A percentile compares a stretch with the other conserved stretches of the same genome.
These are phyloP conservation scores for Epicoccum nigrum DNA, from an alignment of 2,329 filamentous ascomycete genomes.

Conservation along the genomic window DNA sequence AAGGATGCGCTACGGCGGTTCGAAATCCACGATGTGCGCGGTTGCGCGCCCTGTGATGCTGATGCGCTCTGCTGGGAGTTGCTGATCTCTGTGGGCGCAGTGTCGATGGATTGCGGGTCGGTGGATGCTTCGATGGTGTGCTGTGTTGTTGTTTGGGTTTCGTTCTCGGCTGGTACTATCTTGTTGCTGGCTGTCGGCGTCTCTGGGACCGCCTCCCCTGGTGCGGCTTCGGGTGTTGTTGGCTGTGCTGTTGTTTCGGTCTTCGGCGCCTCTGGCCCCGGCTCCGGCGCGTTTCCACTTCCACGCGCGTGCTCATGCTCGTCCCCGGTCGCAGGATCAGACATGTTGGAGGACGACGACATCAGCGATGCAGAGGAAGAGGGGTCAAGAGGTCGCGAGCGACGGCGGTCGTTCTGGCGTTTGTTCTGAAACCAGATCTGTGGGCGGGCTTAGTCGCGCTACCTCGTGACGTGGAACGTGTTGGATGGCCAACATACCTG, in stretches of 20 bases:
- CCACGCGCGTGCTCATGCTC: constrained; percentile 34
- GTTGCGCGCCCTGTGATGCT: constrained; percentile 41
- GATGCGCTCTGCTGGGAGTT: constrained; percentile 41
- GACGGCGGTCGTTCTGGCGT: constrained; percentile 83
- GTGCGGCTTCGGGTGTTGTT: constrained; percentile 29
- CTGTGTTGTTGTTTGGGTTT: constrained; percentile 28
- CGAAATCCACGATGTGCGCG: constrained; percentile 51
- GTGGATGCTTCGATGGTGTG: constrained; percentile 29
- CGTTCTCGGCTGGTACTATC: constrained; percentile 12
- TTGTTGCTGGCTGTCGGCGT: constrained; percentile 16
- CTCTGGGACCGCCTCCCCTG: constrained; percentile 26
- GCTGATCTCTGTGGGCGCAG: constrained; percentile 32
- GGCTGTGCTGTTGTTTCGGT: constrained; percentile 28
- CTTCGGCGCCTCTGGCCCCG: constrained; percentile 23
- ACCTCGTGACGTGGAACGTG: constrained; percentile 34
- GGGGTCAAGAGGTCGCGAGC: constrained; percentile 73
- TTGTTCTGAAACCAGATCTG: constrained; percentile 97
- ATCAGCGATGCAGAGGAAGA: constrained; percentile 43
- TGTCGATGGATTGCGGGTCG: constrained; percentile 32
- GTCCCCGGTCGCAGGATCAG: constrained; percentile 42
- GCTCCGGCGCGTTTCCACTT: constrained; percentile 27
- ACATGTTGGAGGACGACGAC: constrained; percentile 47
- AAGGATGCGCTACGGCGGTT: constrained; percentile 55
- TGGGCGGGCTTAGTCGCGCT: constrained; percentile 31
- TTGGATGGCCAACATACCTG: constrained; percentile 68